A percentile compares a stretch with the other conserved stretches of the same genome.
Evolutionary conservation across 495 filamentous ascomycete species (phyloP).

Genomic region (Coniosporium apollinis): DNA sequence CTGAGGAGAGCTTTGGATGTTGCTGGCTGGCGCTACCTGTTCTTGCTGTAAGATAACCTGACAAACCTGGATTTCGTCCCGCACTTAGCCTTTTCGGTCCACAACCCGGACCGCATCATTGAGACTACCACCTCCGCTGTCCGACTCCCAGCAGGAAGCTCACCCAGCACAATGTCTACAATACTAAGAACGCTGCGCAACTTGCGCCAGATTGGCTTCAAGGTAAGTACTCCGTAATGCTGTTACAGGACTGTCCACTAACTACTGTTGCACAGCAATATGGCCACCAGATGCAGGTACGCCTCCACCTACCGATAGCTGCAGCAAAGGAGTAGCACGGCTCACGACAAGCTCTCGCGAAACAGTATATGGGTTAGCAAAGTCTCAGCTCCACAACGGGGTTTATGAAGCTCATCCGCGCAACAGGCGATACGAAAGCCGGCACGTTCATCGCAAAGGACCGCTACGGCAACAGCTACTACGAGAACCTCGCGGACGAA

Average conservation of each 20-base stretch:
- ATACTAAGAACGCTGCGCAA: slow-evolving; percentile 74
- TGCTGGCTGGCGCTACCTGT: no score
- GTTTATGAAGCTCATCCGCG: no score
- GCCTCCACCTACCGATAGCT: slow-evolving; percentile 12
- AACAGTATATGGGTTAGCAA: slow-evolving; percentile 15
- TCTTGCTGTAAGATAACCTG: no score
- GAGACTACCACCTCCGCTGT: no score
- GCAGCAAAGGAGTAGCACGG: no score
- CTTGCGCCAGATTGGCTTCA: slow-evolving; percentile 70
- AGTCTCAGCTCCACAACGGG: not conserved
- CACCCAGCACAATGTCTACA: slow-evolving; percentile 62
- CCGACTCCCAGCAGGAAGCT: no score
- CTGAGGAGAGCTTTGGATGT: no score
- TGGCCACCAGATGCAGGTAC: slow-evolving; percentile 83
- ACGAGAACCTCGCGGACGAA: slow-evolving; percentile 82
- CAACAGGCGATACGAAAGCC: slow-evolving; percentile 85
- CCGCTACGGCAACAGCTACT: slow-evolving; percentile 92
- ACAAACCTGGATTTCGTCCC: no score
- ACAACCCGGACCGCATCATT: no score
- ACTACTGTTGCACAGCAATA: slow-evolving; percentile 44
- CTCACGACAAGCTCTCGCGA: slow-evolving; percentile 15
- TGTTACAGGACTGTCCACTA: slow-evolving; percentile 14
- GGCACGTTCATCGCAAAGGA: slow-evolving; percentile 75
- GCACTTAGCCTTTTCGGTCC: no score
- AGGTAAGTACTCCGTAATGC: slow-evolving; percentile 33